Evolutionary conservation across 1,284 basidiomycete genomes (phyloP).

Genomic region (Ustilago bromivora): DNA sequence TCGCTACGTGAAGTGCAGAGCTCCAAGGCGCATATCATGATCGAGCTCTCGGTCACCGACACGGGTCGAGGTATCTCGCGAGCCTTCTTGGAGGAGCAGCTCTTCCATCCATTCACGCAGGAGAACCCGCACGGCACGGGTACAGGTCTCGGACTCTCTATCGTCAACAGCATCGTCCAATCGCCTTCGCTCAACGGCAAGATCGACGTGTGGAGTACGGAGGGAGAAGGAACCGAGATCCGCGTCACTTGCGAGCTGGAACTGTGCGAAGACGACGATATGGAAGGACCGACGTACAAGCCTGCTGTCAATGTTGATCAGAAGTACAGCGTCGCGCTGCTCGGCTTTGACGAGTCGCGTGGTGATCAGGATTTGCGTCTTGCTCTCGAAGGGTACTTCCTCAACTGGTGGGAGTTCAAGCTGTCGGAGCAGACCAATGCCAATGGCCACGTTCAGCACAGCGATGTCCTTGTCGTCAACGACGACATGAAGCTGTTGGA

Average conservation of each 20-base stretch:
- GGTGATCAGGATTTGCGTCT: slow-evolving; percentile 79
- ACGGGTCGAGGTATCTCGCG: slow-evolving; percentile 79
- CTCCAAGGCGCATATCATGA: slow-evolving; percentile 76
- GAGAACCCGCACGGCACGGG: slow-evolving; percentile 87
- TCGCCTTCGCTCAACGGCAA: slow-evolving; percentile 88
- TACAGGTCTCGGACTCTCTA: slow-evolving; percentile 94
- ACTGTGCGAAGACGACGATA: slow-evolving; percentile 64
- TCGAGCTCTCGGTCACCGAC: slow-evolving; percentile 88
- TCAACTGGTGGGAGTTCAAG: slow-evolving; percentile 82
- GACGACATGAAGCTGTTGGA: slow-evolving; percentile 78
- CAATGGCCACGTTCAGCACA: slow-evolving; percentile 62
- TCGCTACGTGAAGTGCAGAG: slow-evolving; percentile 79
- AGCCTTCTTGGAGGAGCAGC: slow-evolving; percentile 77
- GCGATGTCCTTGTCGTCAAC: slow-evolving; percentile 85
- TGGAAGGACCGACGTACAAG: slow-evolving; percentile 64
- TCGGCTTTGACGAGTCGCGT: slow-evolving; percentile 78
- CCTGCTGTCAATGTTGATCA: slow-evolving; percentile 71
- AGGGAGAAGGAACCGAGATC: slow-evolving; percentile 92
- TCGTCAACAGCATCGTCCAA: slow-evolving; percentile 90
- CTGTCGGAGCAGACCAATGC: slow-evolving; percentile 22
- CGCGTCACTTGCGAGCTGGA: slow-evolving; percentile 86
- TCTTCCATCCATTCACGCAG: slow-evolving; percentile 97
- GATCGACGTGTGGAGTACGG: slow-evolving; percentile 84
- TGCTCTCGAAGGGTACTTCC: slow-evolving; percentile 78
- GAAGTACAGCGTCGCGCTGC: slow-evolving; percentile 77